These are phyloP conservation scores for Saussurea involucrata DNA, from an alignment of 129 eudicot species.

Conservation along the genomic window DNA sequence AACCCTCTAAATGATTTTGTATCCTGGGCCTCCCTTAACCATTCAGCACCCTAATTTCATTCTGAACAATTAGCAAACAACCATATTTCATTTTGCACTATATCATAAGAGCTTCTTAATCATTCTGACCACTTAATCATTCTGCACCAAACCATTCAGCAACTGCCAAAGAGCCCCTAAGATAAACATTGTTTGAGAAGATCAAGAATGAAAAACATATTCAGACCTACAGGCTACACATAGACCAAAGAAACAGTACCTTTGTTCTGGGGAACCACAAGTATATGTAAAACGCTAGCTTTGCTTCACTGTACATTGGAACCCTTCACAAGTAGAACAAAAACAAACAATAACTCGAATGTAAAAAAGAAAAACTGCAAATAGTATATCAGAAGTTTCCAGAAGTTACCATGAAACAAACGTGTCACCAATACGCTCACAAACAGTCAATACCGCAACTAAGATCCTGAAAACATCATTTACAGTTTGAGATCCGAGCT, in stretches of 20 bases:
- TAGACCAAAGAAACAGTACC: conserved; percentile 31
- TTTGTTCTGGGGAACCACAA: conserved; percentile 91
- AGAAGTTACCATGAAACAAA: conserved; percentile 71
- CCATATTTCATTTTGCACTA: no score
- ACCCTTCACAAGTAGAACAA: conserved; percentile 56
- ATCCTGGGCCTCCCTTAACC: no score
- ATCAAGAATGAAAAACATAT: neutral
- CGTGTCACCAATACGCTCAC: conserved; percentile 79
- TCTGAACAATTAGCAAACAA: no score
- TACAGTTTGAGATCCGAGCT: conserved; percentile 4
- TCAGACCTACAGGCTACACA: neutral
- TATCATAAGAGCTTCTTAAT: no score
- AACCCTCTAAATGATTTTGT: no score
- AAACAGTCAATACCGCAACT: conserved; percentile 78
- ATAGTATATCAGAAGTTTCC: neutral
- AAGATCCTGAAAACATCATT: conserved; percentile 66
- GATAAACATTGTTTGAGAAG: neutral
- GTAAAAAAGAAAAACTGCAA: neutral
- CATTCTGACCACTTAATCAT: no score
- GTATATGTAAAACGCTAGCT: conserved; percentile 80
- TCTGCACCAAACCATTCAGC: no score
- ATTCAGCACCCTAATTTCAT: no score
- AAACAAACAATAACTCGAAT: neutral
- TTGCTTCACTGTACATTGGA: conserved; percentile 98
- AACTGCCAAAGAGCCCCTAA: no score